Base-by-base conservation (phyloP, 805 yeast species). In the Metschnikowia anglica region DNA sequence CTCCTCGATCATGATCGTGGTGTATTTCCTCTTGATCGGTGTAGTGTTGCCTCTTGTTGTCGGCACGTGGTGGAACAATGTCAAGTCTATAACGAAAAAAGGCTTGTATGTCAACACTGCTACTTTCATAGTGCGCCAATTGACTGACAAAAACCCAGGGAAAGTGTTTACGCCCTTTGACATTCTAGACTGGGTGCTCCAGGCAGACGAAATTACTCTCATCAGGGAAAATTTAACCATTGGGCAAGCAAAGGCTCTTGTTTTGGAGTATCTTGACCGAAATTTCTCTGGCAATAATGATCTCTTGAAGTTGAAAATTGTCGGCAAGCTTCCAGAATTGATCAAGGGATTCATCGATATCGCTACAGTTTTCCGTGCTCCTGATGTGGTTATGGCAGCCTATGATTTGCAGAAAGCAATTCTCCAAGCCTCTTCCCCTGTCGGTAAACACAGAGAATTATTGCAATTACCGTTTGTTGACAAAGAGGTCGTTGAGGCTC, bases 91-190 rank as follows among this genome's bases (percentile, higher is more conserved):
- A 58, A 93, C 97, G 20, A 86, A 83, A 54, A 80, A 79, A 53
- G 97, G 96, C 3, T 72, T 93, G 46, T 87, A 86, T 51, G 81
- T 85, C 37, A 77, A 79, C 20, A 85, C 98, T n/a, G 96, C 99
- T 4, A 77, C 86, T 3, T 60, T 70, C 43, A 87, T 85, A 58
- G 81, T 87, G 34, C 83, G 85, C 54, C 74, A 77, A 49, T 65
- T 88, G 58, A 76, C 88, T 47, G 90, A 88, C 65, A 77, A 76
- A 59, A 81, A 80, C 58, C 91, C 93, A 9, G 77, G 86, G 18
- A 81, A 79, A 51, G 66, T 80, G 32, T 68, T 84, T 26, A 78
- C 85, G 9, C 70, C 82, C 5, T 74, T 72, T 34, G 74, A 76
- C 15, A 68, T 91, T 26, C 62, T 79, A 42, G 73, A 76, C 36